Conservation (phyloP, 306 rosid species). For the Mucuna pruriens region DNA sequence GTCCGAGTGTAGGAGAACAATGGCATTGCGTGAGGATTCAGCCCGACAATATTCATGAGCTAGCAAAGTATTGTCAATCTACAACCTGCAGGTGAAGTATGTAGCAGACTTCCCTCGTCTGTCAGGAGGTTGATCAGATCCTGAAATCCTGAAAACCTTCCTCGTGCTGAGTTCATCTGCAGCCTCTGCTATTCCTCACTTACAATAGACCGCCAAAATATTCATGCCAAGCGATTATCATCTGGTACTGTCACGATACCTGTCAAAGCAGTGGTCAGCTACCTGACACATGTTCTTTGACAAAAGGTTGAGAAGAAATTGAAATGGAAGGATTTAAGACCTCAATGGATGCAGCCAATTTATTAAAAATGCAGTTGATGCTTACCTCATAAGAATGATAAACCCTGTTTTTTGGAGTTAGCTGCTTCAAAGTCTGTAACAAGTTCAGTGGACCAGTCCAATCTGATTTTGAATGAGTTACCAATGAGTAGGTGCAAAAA, state of each 20-base stretch:
- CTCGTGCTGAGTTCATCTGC: too few relatives aligned
- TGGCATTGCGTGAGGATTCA: conserved; percentile 42
- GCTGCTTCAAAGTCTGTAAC: conserved; percentile 49
- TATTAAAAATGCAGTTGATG: conserved; percentile 65
- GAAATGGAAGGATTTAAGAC: conserved; percentile 56
- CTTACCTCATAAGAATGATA: conserved; percentile 70
- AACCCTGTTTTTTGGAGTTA: conserved; percentile 65
- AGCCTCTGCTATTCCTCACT: conserved; percentile 53
- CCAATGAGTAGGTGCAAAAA: conserved; percentile 44
- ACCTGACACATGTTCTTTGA: conserved; percentile 61
- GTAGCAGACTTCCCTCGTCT: conserved; percentile 51
- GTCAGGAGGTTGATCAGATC: conserved; percentile 65
- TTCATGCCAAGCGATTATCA: conserved; percentile 26
- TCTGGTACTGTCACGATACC: conserved; percentile 32
- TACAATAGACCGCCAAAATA: conserved; percentile 38
- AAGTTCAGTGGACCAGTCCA: conserved; percentile 34
- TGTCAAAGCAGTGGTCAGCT: conserved; percentile 56
- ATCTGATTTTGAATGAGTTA: conserved; percentile 40
- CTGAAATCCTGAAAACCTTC: too few relatives aligned
- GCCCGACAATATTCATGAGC: conserved; percentile 47
- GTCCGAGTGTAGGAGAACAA: conserved; percentile 56
- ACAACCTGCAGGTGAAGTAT: conserved; percentile 49
- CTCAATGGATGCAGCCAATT: conserved; percentile 55
- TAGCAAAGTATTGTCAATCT: conserved; percentile 47
- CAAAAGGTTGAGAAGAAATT: conserved; percentile 58